phyloP scores from a whole-genome alignment of 2,329 filamentous ascomycete genomes.

The Cladosporium sp. region DNA sequence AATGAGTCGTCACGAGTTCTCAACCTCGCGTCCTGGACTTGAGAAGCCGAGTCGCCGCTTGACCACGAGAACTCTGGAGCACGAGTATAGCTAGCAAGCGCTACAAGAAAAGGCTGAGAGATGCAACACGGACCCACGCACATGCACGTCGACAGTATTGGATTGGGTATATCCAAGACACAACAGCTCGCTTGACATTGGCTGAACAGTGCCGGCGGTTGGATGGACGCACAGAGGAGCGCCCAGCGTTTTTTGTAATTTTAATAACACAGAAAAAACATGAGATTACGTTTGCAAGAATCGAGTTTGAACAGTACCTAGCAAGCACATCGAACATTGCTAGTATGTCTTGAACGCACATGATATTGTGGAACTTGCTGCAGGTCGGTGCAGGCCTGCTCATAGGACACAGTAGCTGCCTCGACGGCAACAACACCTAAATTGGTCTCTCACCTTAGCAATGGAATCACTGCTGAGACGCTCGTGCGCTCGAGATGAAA shows the following conservation, averaged over 20 bases:
- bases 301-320: background rate
- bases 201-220: conserved; percentile 19
- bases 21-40: background rate
- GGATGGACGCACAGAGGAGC: background rate
- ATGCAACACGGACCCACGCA: background rate
- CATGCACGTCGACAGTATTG: conserved; percentile 19
- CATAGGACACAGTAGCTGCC: too few species aligned
- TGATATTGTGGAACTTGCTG: too few species aligned
- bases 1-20: background rate
- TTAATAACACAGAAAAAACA: conserved; percentile 13
- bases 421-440: too few species aligned
- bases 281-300: conserved; percentile 1
- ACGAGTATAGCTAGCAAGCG: background rate
- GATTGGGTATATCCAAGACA: conserved; percentile 16
- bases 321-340: background rate
- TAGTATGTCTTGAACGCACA: too few species aligned
- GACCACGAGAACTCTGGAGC: background rate
- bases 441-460: too few species aligned
- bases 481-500: too few species aligned
- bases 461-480: too few species aligned
- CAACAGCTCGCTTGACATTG: conserved; percentile 19
- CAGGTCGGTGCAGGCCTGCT: too few species aligned
- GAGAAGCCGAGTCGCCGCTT: background rate
- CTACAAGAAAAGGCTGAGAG: background rate
- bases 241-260: conserved; percentile 12